These are phyloP conservation scores for Protostelium mycophagum DNA, from an alignment of 78 protist species.

Conservation along the genomic window DNA sequence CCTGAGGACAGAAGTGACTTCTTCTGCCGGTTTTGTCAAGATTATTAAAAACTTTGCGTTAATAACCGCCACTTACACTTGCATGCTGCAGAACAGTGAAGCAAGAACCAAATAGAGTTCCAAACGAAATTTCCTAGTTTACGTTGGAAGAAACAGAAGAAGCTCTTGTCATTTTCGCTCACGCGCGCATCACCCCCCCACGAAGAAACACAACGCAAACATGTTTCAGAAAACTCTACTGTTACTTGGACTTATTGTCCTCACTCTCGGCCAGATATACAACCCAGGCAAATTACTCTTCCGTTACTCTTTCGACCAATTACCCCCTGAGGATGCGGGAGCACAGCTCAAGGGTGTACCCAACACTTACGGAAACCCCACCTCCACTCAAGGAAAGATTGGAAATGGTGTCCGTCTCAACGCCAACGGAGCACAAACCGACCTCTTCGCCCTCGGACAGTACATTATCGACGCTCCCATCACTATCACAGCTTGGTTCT, in stretches of 20 bases:
- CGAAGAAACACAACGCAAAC: background rate
- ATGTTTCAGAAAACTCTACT: background rate
- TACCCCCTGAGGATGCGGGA: background rate
- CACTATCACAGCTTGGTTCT: background rate
- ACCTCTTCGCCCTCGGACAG: background rate
- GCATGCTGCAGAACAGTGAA: no score
- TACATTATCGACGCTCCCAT: background rate
- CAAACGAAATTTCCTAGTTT: no score
- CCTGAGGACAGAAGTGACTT: no score
- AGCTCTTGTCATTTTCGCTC: background rate
- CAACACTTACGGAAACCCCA: background rate
- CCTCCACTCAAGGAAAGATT: background rate
- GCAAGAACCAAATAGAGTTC: no score
- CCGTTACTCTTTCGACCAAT: background rate
- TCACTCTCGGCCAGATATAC: background rate
- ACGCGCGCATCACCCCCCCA: background rate
- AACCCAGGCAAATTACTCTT: background rate
- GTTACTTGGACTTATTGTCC: background rate
- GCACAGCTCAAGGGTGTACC: background rate
- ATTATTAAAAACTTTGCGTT: no score
- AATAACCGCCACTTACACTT: no score
- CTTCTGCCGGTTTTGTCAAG: no score
- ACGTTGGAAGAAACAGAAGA: no score
- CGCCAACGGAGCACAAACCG: background rate
- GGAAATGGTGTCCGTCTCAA: background rate